Conservation (phyloP, 1,139 yeast species). For the Suhomyces anneliseae region DNA sequence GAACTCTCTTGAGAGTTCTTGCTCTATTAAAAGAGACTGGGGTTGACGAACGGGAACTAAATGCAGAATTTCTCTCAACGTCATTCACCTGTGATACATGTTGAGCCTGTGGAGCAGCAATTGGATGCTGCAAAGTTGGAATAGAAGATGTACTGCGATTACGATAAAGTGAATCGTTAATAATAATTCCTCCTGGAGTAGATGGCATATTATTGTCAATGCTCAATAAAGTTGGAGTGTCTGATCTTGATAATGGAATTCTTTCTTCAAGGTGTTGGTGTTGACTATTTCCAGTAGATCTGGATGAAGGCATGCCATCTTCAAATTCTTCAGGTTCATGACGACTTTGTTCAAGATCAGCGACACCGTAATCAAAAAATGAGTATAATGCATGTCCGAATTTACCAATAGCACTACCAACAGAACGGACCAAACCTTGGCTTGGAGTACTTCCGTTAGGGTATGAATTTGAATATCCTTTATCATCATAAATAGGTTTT, state of each 20-base stretch:
- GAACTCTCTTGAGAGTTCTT: conserved; percentile 7
- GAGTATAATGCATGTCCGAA: conserved; percentile 38
- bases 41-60: conserved; percentile 4
- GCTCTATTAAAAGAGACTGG: conserved; percentile 7
- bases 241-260: conserved; percentile 5
- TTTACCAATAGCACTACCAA: conserved; percentile 17
- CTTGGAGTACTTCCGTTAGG: conserved; percentile 14
- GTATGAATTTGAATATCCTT: conserved; percentile 16
- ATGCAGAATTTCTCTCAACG: conserved; percentile 2
- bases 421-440: conserved; percentile 17
- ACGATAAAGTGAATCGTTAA: conserved; percentile 9
- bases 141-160: conserved; percentile 1
- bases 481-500: conserved; percentile 49
- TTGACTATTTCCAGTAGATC: conserved; percentile 4
- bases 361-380: conserved; percentile 46
- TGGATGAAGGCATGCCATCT: background rate
- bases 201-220: conserved; percentile 17
- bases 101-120: no score
- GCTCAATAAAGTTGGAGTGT: conserved; percentile 11
- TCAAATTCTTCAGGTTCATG: conserved; percentile 2
- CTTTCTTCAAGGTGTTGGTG: conserved; percentile 3
- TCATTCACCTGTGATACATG: background rate
- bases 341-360: conserved; percentile 13
- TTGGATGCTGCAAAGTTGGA: background rate
- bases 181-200: conserved; percentile 21